Evolutionary conservation across 129 eudicot genomes (phyloP).

Genomic region (Artemisia annua): DNA sequence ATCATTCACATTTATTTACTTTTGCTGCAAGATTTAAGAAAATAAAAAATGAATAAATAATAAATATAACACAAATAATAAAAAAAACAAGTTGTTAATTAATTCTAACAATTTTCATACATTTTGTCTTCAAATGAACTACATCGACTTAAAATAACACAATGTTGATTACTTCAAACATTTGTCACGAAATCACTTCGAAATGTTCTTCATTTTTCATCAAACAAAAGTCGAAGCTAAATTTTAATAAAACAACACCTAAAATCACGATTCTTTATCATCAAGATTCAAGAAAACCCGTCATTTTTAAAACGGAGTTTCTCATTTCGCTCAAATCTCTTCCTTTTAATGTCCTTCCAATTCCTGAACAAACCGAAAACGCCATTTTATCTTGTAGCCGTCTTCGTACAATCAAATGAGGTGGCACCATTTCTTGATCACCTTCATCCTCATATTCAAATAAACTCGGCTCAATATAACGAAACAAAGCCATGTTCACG

Average conservation of each 20-base stretch:
- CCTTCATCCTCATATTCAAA: constrained; percentile 44
- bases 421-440: constrained; percentile 56
- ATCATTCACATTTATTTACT: neutral
- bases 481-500: constrained; percentile 28
- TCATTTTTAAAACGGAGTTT: constrained; percentile 73
- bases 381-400: constrained; percentile 63
- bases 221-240: too few species aligned
- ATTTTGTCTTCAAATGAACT: constrained; percentile 32
- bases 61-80: neutral
- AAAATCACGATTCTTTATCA: constrained; percentile 11
- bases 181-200: neutral
- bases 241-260: too few species aligned
- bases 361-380: constrained; percentile 57
- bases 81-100: neutral
- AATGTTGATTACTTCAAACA: constrained; percentile 20
- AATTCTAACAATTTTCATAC: constrained; percentile 1
- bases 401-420: constrained; percentile 62
- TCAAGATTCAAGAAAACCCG: constrained; percentile 76
- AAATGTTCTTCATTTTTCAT: neutral
- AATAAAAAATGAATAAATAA: neutral
- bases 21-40: constrained; percentile 4
- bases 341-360: constrained; percentile 67
- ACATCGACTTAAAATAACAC: neutral
- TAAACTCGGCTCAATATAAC: constrained; percentile 27
- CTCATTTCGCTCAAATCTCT: constrained; percentile 73